Base-by-base conservation (phyloP, 2,329 filamentous ascomycete genomes). In the Venturia effusa region DNA sequence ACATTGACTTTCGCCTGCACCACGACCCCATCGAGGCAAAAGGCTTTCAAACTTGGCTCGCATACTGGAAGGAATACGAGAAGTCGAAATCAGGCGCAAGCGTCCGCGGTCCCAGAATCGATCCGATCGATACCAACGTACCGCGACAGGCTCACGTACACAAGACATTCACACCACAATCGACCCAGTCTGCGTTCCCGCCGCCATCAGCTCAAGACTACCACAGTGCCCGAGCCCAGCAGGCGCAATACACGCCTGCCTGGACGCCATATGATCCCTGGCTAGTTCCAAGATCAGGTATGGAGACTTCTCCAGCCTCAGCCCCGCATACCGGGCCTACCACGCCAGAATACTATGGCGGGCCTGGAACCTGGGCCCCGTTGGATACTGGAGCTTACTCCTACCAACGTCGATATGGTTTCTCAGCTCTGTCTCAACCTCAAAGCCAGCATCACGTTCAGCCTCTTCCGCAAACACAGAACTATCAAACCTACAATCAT, bases 1-100 rank as follows among this genome's bases (percentile, higher is more conserved):
- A 87, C 51, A 94, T 95, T 73, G 82, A 85, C 69, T 96, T 90
- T 88, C 83, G 87, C 68, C 85, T 97, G 63, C 94, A 96, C 72
- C 88, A 94, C 72, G 92, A 95, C 71, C 86, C 92, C 34, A 84
- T 90, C 68, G 84, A 87, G 70, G 86, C 87, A 72, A 86, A 91
- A 71, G 92, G 86, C 40, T 88, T 88, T 72, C 76, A 79, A 60
- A 80, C 82, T 37, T 89, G 87, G 86, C 79, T 83, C 55, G 77
- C 81, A 64, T 85, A 84, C 70, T 90, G 87, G 87, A 81, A 85
- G 64, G 81, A 81, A 34, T 89, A 85, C 78, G 79, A 84, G 68
- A 75, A 76, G 65, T 81, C 80, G 73, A 75, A 77, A 69, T 71
- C 74, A 64, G 75, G 80, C 69, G 73, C 74, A 48, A 67, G 70